Evolutionary conservation across 345 rosid species (phyloP).

Genomic region (Sonneratia caseolaris): DNA sequence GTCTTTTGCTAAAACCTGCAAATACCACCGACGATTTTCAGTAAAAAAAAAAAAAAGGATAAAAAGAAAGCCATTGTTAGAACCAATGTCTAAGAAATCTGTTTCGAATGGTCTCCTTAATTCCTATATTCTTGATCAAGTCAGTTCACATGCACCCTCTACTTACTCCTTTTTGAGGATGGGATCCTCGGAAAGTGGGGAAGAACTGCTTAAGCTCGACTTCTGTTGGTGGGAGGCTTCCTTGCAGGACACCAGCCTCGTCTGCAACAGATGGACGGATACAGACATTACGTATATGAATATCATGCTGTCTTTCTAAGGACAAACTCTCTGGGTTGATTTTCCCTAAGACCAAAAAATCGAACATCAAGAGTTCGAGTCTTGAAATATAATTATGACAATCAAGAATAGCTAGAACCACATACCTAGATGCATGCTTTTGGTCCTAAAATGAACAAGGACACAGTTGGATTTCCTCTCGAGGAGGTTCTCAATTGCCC

Average conservation of each 20-base stretch:
- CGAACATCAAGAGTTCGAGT: no score
- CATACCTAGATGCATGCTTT: slow-evolving; percentile 17
- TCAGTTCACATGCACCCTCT: no score
- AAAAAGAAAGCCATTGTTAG: no score
- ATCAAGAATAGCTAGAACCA: neutral
- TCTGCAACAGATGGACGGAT: slow-evolving; percentile 12
- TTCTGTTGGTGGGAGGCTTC: slow-evolving; percentile 32
- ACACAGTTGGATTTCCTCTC: slow-evolving; percentile 11
- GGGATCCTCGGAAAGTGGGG: slow-evolving; percentile 57
- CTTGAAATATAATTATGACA: neutral
- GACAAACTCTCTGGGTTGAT: no score
- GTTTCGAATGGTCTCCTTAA: neutral
- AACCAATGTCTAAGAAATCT: no score
- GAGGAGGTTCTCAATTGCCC: slow-evolving; percentile 42
- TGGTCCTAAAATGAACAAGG: slow-evolving; percentile 34
- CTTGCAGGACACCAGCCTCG: slow-evolving; percentile 19
- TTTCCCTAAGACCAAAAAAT: neutral
- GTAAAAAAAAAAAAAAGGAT: neutral
- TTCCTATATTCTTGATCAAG: no score
- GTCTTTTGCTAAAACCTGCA: slow-evolving; percentile 48
- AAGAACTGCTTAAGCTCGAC: slow-evolving; percentile 44
- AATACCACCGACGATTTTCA: neutral
- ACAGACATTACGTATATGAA: neutral
- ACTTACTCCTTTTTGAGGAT: slow-evolving; percentile 68
- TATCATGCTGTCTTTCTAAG: no score